Evolutionary conservation across 441 rosid species (phyloP).

Genomic region (Capsella rubella): DNA sequence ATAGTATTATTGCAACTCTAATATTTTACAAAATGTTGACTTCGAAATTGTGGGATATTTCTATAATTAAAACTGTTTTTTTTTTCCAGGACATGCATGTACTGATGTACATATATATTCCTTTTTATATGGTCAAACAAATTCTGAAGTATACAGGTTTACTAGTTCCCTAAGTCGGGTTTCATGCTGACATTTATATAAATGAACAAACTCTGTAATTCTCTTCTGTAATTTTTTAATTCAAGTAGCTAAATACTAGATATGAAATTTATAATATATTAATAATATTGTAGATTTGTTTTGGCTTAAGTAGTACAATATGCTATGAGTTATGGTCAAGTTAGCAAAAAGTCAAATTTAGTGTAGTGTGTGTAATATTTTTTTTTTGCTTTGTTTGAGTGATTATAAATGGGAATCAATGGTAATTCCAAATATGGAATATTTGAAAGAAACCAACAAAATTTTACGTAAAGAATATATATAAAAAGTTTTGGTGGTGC

Average conservation of each 20-base stretch:
- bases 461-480: neutral
- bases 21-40: conserved; percentile 10
- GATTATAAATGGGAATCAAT: neutral
- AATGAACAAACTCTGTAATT: neutral
- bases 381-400: neutral
- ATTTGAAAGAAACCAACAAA: neutral
- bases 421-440: neutral
- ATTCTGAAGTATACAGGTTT: conserved; percentile 29
- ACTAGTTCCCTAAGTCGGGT: conserved; percentile 31
- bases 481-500: neutral
- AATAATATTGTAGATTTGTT: neutral
- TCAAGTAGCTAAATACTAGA: neutral
- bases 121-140: conserved; percentile 29
- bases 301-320: neutral
- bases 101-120: conserved; percentile 21
- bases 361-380: neutral
- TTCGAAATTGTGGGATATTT: conserved; percentile 13
- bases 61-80: conserved; percentile 1
- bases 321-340: neutral
- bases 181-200: conserved; percentile 23
- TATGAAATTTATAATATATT: neutral
- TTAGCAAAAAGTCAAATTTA: neutral
- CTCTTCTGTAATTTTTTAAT: neutral
- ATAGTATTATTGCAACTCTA: neutral
- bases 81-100: conserved; percentile 34